Evolutionary conservation across 768 basidiomycete species (phyloP).

Genomic region (Dictyophora rubrovolvata): DNA sequence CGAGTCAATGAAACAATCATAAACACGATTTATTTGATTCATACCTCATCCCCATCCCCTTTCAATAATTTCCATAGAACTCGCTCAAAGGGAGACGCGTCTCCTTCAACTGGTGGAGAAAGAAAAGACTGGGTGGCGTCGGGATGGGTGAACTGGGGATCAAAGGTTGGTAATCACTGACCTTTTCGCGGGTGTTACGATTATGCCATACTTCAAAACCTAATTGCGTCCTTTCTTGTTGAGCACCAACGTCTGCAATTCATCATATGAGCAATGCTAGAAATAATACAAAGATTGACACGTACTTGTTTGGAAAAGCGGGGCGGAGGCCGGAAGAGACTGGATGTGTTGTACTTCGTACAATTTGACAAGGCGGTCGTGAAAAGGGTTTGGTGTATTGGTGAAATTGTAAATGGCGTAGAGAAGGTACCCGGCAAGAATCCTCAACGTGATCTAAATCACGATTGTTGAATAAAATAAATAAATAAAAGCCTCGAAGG

Average conservation of each 20-base stretch:
- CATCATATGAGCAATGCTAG: background rate
- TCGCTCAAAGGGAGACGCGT: conserved; percentile 48
- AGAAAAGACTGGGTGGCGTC: background rate
- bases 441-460: conserved; percentile 43
- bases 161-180: background rate
- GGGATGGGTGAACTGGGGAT: background rate
- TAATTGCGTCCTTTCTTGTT: conserved; percentile 28
- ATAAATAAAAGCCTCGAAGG: background rate
- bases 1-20: background rate
- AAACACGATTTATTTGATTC: conserved; percentile 19
- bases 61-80: conserved; percentile 80
- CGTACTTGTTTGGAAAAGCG: background rate
- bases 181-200: background rate
- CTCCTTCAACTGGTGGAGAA: background rate
- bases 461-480: background rate
- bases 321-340: background rate
- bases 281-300: background rate
- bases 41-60: conserved; percentile 72
- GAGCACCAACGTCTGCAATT: background rate
- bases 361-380: conserved; percentile 55
- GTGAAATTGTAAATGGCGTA: conserved; percentile 74
- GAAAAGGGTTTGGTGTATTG: conserved; percentile 76
- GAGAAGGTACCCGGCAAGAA: conserved; percentile 69
- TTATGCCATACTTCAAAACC: conserved; percentile 12
- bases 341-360: background rate